Base-by-base conservation (phyloP, 306 rosid species). In the Astragalus membranaceus region DNA sequence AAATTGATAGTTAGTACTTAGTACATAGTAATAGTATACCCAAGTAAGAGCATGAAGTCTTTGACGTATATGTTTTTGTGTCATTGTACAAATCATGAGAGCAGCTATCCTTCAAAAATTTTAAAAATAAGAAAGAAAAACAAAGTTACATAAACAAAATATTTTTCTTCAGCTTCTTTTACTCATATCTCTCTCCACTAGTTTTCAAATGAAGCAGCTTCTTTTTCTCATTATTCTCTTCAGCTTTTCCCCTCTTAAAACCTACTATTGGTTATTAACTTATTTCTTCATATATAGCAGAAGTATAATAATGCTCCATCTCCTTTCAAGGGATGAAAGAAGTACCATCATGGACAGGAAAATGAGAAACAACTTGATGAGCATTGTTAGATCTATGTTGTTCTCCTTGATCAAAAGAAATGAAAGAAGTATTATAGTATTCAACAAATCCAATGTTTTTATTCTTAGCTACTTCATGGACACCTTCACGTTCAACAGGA, bases 371-470 rank as follows among this genome's bases (percentile, higher is more conserved):
- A n/a, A 75, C 56, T 69, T 79, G 85, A 20, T 79, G 85, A 20
- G 84, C 42, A 76, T 60, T 76, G 60, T 16, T 67, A 12, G 79
- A 67, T 75, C 88, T 78, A 70, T 88, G 86, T 73, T 81, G 84
- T 51, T 64, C 81, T 17, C 74, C 83, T 48, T 85, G 88, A 50
- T 85, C 92, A 76, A 89, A 89, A 32, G 87, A 79, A 43, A 85
- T 78, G 73, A 77, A 85, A 48, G 89, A 79, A 66, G 78, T 58
- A 67, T 65, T 80, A 16, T 82, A 86, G 69, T 72, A 82, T 53
- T 84, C 85, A 54, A 75, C 74, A 71, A 72, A 79, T 3, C 80
- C 87, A 70, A 64, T 73, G 70, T 44, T 74, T 26, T 70, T 78
- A 30, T 67, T 79, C 74, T 60, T 70, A 20, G 75, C 57, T 46